Percentiles rank a stretch among this genome's conserved stretches.
Evolutionary conservation across 345 rosid species (phyloP).

Genomic region (Leavenworthia alabamica): DNA sequence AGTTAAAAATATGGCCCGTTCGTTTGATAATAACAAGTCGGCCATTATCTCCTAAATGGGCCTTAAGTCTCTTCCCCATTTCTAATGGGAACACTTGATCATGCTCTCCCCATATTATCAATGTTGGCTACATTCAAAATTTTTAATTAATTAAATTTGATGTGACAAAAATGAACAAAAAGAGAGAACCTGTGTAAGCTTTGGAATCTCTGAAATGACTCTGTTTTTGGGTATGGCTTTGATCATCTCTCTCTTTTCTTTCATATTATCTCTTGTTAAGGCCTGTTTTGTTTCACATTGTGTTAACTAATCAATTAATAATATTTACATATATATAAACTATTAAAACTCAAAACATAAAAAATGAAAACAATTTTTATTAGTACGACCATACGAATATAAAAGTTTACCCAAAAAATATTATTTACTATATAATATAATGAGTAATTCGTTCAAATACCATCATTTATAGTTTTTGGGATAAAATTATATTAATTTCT

Average conservation of each 20-base stretch:
- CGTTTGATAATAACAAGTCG: constrained; percentile 49
- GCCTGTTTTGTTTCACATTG: constrained; percentile 30
- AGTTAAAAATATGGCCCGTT: constrained; percentile 57
- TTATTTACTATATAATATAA: too few relatives aligned
- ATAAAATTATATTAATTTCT: too few relatives aligned
- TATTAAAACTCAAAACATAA: neutral
- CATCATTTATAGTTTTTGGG: too few relatives aligned
- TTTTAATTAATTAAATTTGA: neutral
- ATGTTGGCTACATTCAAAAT: constrained; percentile 44
- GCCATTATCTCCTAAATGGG: constrained; percentile 58
- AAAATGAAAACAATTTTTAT: neutral
- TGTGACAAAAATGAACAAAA: neutral
- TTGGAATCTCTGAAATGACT: constrained; percentile 43
- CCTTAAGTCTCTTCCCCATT: constrained; percentile 57
- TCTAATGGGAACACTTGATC: constrained; percentile 65
- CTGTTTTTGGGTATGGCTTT: constrained; percentile 49
- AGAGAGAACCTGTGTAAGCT: constrained; percentile 43
- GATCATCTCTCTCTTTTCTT: constrained; percentile 52
- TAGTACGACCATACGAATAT: too few relatives aligned
- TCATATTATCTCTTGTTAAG: constrained; percentile 38
- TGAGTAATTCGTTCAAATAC: too few relatives aligned
- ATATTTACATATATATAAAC: neutral
- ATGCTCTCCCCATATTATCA: constrained; percentile 77
- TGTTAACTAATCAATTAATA: neutral
- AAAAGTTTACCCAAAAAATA: too few relatives aligned